Evolutionary conservation across 805 yeast genomes (phyloP).

Genomic region (Candida sithepensis): DNA sequence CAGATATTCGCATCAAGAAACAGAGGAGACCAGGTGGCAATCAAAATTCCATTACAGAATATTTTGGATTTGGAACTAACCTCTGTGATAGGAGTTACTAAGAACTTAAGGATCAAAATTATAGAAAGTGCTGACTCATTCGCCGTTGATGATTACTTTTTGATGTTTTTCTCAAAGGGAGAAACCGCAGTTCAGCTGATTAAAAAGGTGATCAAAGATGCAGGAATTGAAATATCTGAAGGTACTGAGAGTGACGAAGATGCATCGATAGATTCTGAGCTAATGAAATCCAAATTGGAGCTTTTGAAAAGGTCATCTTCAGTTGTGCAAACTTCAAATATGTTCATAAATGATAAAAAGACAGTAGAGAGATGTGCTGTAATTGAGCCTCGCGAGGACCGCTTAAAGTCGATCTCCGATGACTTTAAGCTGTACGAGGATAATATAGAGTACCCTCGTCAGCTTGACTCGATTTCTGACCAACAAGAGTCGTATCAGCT

Average conservation of each 20-base stretch:
- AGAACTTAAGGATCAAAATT: constrained; percentile 58
- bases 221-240: constrained; percentile 25
- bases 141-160: constrained; percentile 64
- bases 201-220: constrained; percentile 35
- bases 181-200: constrained; percentile 39
- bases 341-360: constrained; percentile 1
- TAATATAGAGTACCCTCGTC: too few relatives aligned
- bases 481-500: not conserved
- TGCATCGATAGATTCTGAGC: constrained; percentile 10
- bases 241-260: constrained; percentile 23
- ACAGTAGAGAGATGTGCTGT: not conserved
- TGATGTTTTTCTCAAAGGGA: constrained; percentile 61
- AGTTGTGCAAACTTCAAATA: constrained; percentile 21
- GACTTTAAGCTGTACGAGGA: not conserved
- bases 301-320: constrained; percentile 23
- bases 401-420: not conserved
- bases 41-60: constrained; percentile 72
- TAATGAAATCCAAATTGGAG: constrained; percentile 24
- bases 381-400: not conserved
- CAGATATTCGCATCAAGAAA: constrained; percentile 74
- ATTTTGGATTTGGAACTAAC: constrained; percentile 59
- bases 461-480: too few relatives aligned
- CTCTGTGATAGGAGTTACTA: constrained; percentile 51
- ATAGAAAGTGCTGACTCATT: constrained; percentile 49
- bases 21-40: constrained; percentile 64